Evolutionary conservation across 306 rosid species (phyloP), one percentile per base, ranked within the genome.

Genomic region (Pyrus pyrifolia): DNA sequence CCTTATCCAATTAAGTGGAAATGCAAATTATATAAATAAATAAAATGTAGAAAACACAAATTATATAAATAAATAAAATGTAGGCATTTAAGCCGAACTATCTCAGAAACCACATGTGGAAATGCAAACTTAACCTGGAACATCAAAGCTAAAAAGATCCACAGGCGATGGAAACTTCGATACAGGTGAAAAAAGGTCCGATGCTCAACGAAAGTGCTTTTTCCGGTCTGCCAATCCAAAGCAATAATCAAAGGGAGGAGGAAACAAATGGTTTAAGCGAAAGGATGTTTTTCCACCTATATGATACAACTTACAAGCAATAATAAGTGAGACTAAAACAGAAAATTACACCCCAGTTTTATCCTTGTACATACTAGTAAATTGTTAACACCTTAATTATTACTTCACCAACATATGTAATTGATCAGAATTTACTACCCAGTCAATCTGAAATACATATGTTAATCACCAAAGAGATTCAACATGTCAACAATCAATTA

Each of bases 121-220:
- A 30, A 31, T 31, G 73, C 38, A 21, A 74, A 46, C 27, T 38
- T 61, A 80, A 95, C 98, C 98, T 95, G 98, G 80, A 95, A 95
- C 96, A 95, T 86, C 76, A 95, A 78, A 65, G 86, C 97, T 89
- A 95, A 80, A 85, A 95, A 95, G 76, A 95, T 90, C 98, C 98
- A 95, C 63, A 95, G 92, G 46, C 98, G 98, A 83, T 95, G 98
- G 79, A 95, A 95, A 82, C 98, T 95, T 79, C 97, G 90, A 77
- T 92, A 95, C 79, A 95, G 75, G 86, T 95, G 97, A 55, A 95
- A 84, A 84, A 85, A 92, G 0, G 98, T 90, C 74, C 98, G 90
- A 82, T 92, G 98, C 87, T 95, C 98, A 67, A 95, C 98, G 75
- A 95, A 95, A 78, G 91, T 87, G 83, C 92, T 95, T 90, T 95